Base-by-base conservation (phyloP, 139 green algal genomes). In the Chlamydomonas schloesseri region DNA sequence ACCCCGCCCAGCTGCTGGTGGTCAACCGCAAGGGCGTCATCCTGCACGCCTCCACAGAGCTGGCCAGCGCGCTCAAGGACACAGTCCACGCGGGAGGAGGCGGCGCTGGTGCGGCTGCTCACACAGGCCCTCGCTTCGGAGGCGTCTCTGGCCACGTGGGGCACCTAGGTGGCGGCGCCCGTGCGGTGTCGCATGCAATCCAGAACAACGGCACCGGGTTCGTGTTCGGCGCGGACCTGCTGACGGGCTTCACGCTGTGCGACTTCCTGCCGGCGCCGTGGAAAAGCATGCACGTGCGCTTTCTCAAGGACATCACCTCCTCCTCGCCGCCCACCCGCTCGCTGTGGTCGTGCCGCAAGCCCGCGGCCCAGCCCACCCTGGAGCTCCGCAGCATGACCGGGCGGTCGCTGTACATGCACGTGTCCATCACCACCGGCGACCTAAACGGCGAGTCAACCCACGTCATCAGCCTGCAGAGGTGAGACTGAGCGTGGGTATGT, bases 261-360 rank as follows among this genome's bases (percentile, higher is more conserved):
- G 79, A 85, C 26, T 85, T 85, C 65, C 67, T 85, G 67, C 67
- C 67, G 5, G 17, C 46, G 23, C 79, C 65, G 0, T 85, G 79
- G 79, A 85, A 85, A 53, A 67, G 77, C 9, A 76, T 76, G 79
- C 79, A 85, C 50, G 10, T 57, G 11, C 62, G 47, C 24, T 36
- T 77, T 26, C 79, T 85, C 23, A 76, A 69, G 79, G 79, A 85
- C 9, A 47, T 33, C 10, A 60, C 79, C 6, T 17, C 67, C 29
- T 24, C 26, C 0, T 46, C 26, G 3, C 21, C 79, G 24, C 47
- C 79, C 31, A 36, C 2, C n/a, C 65, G 65, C 79, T 24, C 24
- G 6, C 47, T 28, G 23, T 69, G n/a, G 67, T 42, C 18, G n/a
- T 85, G 79, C 67, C 79, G 79, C 67, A 77, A 76, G n/a, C 31